These are phyloP conservation scores for Chlamydomonas applanata DNA, from an alignment of 139 green algal genomes.

Conservation along the genomic window DNA sequence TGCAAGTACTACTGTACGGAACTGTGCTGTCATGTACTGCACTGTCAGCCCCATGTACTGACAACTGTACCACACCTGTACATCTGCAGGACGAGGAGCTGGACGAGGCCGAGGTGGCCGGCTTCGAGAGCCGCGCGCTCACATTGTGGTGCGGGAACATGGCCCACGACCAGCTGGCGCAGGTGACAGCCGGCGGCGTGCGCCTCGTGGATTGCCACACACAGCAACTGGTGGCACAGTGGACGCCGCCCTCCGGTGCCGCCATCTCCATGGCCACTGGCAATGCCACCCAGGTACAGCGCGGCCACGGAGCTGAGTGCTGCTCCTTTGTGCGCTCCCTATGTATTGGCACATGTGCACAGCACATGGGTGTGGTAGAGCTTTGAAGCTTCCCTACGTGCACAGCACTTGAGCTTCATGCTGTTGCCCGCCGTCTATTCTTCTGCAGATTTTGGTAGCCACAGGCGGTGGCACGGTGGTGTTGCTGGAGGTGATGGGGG, in stretches of 20 bases:
- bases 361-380: neutral
- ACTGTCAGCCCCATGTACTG: too few species aligned
- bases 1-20: too few species aligned
- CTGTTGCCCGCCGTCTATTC: neutral
- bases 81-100: constrained; percentile 69
- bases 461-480: constrained; percentile 67
- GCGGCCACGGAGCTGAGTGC: too few species aligned
- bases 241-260: constrained; percentile 53
- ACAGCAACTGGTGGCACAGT: constrained; percentile 52
- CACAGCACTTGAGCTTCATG: constrained; percentile 5
- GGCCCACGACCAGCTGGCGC: constrained; percentile 73
- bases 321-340: too few species aligned
- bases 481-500: constrained; percentile 65
- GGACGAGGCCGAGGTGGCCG: constrained; percentile 75
- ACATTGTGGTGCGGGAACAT: constrained; percentile 88
- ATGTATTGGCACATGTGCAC: neutral
- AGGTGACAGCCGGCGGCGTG: constrained; percentile 56
- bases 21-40: too few species aligned
- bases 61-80: too few species aligned
- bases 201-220: constrained; percentile 52
- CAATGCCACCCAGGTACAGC: constrained; percentile 68
- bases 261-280: constrained; percentile 77
- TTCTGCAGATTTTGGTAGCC: constrained; percentile 70
- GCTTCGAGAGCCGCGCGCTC: constrained; percentile 78
- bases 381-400: neutral